phyloP scores from a whole-genome alignment of 805 yeast genomes.

The Wickerhamiella dianesei region DNA sequence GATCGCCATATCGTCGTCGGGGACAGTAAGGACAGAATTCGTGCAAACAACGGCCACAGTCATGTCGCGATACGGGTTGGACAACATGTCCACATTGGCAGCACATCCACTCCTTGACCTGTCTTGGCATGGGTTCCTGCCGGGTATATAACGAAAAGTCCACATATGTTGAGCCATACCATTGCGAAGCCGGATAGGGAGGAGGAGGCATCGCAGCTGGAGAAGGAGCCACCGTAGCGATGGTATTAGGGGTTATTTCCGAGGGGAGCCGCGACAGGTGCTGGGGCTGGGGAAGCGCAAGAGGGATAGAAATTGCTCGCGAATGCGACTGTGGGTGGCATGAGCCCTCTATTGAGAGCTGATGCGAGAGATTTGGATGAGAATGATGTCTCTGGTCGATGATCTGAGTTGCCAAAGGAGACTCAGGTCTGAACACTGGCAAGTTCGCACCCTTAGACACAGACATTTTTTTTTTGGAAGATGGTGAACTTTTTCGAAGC shows the following conservation, averaged over 20 bases:
- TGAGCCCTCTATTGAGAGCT: neutral
- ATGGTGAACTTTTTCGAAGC: no score
- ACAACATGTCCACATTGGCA: conserved; percentile 25
- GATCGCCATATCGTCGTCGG: conserved; percentile 17
- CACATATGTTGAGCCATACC: neutral
- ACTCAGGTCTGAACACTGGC: neutral
- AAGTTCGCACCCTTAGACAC: neutral
- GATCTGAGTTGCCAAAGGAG: neutral
- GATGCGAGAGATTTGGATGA: neutral
- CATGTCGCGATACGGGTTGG: conserved; percentile 20
- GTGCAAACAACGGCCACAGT: conserved; percentile 23
- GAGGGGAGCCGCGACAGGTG: neutral
- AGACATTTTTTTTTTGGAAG: neutral
- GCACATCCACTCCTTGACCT: conserved; percentile 26
- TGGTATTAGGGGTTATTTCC: neutral
- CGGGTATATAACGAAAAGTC: neutral
- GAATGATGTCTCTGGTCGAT: neutral
- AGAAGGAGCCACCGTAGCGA: neutral
- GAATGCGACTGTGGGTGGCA: neutral
- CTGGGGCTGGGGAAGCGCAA: neutral
- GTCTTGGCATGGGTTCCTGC: conserved; percentile 1
- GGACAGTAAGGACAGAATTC: conserved; percentile 25
- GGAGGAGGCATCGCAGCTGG: neutral
- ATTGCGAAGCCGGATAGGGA: neutral
- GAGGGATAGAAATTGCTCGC: neutral